phyloP scores from a whole-genome alignment of 1,284 basidiomycete species.

The Stereum hirsutum region DNA sequence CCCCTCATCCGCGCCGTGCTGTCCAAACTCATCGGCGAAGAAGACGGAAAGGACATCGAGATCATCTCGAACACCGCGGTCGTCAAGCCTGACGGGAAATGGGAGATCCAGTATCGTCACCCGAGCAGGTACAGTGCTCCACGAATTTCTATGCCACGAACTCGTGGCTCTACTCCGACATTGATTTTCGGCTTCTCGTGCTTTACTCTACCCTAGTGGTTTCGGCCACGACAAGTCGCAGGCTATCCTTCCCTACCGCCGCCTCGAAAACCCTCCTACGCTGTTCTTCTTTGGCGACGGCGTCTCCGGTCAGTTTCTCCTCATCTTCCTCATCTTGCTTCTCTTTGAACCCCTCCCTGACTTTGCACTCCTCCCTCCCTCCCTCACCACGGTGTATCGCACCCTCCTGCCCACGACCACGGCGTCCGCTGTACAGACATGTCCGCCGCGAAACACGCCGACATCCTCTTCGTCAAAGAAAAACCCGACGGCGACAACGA shows the following conservation, averaged over 20 bases:
- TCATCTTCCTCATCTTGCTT: slow-evolving; percentile 1
- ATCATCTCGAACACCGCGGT: slow-evolving; percentile 87
- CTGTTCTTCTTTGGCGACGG: slow-evolving; percentile 96
- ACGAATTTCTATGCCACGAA: background rate
- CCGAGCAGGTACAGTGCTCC: slow-evolving; percentile 71
- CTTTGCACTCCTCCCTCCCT: no score
- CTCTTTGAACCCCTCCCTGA: no score
- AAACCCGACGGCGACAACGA: slow-evolving; percentile 80
- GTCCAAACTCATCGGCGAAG: slow-evolving; percentile 66
- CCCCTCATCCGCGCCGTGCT: slow-evolving; percentile 87
- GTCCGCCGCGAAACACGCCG: slow-evolving; percentile 83
- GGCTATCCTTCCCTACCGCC: slow-evolving; percentile 81
- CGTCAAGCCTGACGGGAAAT: slow-evolving; percentile 57
- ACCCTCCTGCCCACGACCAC: no score
- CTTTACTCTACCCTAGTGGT: slow-evolving; percentile 32
- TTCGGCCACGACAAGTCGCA: slow-evolving; percentile 93
- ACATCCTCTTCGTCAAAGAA: slow-evolving; percentile 84
- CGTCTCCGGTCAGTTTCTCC: slow-evolving; percentile 55
- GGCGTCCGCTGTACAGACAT: slow-evolving; percentile 62
- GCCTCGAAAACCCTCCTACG: slow-evolving; percentile 61
- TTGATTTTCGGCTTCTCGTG: background rate
- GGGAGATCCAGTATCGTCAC: slow-evolving; percentile 85
- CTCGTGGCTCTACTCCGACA: background rate
- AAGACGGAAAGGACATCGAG: slow-evolving; percentile 62
- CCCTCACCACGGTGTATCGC: no score